Evolutionary conservation across 2,329 filamentous ascomycete genomes (phyloP).

Genomic region (Hypocrella siamensis): DNA sequence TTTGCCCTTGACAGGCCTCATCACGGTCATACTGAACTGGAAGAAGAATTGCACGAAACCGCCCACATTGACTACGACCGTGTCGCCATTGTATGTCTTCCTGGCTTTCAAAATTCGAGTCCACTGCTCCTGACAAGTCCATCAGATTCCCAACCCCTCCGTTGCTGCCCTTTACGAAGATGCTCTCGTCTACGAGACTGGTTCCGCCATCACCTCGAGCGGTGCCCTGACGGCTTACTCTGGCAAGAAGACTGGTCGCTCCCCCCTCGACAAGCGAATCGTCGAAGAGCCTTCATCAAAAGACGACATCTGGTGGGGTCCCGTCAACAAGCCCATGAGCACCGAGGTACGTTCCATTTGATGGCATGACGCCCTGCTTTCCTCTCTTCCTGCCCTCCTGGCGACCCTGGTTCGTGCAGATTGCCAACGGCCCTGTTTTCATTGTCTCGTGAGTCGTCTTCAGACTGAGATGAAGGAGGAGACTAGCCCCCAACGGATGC

Average conservation of each 20-base stretch:
- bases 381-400: background rate
- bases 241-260: conserved; percentile 93
- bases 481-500: too few relatives aligned
- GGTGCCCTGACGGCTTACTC: conserved; percentile 96
- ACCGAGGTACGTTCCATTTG: conserved; percentile 54
- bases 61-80: conserved; percentile 99
- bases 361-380: conserved; percentile 3
- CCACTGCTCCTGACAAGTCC: background rate
- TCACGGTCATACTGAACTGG: conserved; percentile 82
- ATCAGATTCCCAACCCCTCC: conserved; percentile 71
- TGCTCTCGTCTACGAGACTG: conserved; percentile 88
- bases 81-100: conserved; percentile 72
- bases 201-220: conserved; percentile 89
- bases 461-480: too few relatives aligned
- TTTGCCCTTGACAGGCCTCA: conserved; percentile 43
- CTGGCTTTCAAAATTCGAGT: background rate
- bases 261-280: conserved; percentile 92
- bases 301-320: conserved; percentile 95
- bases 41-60: conserved; percentile 93
- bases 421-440: background rate
- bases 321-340: conserved; percentile 98
- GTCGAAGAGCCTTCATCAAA: conserved; percentile 83
- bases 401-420: background rate
- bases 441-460: too few relatives aligned
- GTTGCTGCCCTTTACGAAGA: conserved; percentile 97